These are phyloP conservation scores for Rhynchospora breviuscula DNA, from an alignment of 176 grass and related monocot genomes.

Conservation along the genomic window DNA sequence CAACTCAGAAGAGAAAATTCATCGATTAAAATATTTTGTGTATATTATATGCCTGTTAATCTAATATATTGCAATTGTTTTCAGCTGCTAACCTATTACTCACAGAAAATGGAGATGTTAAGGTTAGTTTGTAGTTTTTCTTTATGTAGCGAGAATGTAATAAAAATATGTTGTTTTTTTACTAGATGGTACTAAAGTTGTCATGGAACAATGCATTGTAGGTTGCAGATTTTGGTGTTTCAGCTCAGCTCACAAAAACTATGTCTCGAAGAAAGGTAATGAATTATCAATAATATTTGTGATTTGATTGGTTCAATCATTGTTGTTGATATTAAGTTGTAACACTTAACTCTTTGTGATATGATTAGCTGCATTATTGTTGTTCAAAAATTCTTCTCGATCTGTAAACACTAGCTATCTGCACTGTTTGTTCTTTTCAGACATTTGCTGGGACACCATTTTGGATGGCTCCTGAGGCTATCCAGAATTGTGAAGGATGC, in stretches of 20 bases:
- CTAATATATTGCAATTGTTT: slow-evolving; percentile 39
- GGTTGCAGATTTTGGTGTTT: slow-evolving; percentile 99
- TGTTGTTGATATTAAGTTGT: not conserved
- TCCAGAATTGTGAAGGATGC: slow-evolving; percentile 98
- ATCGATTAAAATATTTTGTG: slow-evolving; percentile 24
- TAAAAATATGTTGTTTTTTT: slow-evolving; percentile 7
- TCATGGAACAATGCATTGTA: slow-evolving; percentile 28
- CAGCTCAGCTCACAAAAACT: slow-evolving; percentile 97
- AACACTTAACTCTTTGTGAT: not conserved
- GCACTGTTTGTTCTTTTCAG: slow-evolving; percentile 42
- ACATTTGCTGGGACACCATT: slow-evolving; percentile 99
- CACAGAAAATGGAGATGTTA: slow-evolving; percentile 96
- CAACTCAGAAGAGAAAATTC: slow-evolving; percentile 97
- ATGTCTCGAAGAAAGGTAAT: slow-evolving; percentile 99
- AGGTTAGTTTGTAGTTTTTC: slow-evolving; percentile 50
- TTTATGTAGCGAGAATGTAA: slow-evolving; percentile 6
- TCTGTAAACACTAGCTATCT: not conserved
- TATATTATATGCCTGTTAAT: slow-evolving; percentile 14
- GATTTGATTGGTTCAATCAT: not conserved
- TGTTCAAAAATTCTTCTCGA: not conserved
- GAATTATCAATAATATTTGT: not conserved
- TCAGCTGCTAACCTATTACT: slow-evolving; percentile 96
- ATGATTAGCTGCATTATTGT: slow-evolving; percentile 3
- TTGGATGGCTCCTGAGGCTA: slow-evolving; percentile 99
- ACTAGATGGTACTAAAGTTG: not conserved